Evolutionary conservation across 129 eudicot species (phyloP), one percentile per base, ranked within the genome.

Genomic region (Tagetes patula): DNA sequence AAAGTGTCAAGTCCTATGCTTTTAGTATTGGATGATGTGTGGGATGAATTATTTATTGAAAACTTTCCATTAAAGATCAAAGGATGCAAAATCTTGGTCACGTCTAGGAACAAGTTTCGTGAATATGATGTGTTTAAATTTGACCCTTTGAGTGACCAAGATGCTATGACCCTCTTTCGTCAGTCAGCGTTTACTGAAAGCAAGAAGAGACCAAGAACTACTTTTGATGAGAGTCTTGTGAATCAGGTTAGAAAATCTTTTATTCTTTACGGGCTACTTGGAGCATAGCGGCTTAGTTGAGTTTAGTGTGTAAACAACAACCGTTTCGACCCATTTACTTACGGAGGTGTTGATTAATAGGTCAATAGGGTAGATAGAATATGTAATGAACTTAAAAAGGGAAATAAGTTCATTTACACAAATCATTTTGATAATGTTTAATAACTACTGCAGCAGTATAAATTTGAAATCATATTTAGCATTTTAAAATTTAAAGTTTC

Each of bases 11-110:
- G 67, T 41, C 84, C 84, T 40, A 63, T 69, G 33, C 83, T 80
- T 45, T 36, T 80, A 45, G 79, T 80, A 4, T 53, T 80, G n/a
- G 83, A 80, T 8, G 88, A 84, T 63, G 85, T 84, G 8, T 77
- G 82, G 85, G 70, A 56, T 45, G 78, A 53, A 38, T 34, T 61
- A 1, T 55, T 53, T 5, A 56, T 77, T 2, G 3, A 47, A 6
- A 60, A 69, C 76, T 77, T 77, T 11, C 8, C 10, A 30, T 69
- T 49, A 8, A n/a, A 10, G 0, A 68, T 56, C 42, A 48, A 8
- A 46, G 63, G 81, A 59, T 77, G 32, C 75, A 60, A 49, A 61
- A 8, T 77, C 69, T 1, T 77, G 53, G 81, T 81, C 39, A 52
- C 72, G 10, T 41, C 77, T 34, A 65, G 78, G 40, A 66, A 0